Conservation (phyloP, 306 rosid genomes). For the Parietaria judaica region DNA sequence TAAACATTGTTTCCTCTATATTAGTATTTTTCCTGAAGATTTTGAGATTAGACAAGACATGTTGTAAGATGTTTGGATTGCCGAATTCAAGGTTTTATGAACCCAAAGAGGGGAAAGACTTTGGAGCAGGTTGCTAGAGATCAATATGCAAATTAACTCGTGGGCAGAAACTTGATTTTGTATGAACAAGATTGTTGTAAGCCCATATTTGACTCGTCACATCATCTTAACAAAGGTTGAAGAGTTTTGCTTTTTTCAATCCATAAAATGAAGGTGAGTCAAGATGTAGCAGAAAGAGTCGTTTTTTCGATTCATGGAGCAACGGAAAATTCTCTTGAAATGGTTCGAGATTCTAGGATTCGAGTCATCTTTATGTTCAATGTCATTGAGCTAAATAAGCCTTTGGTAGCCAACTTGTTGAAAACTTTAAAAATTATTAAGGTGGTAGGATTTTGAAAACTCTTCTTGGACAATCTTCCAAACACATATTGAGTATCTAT, state of each 20-base stretch:
- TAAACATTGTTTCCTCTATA: conserved; percentile 10
- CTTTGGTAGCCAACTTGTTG: not conserved
- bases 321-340: not conserved
- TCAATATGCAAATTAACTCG: conserved; percentile 4
- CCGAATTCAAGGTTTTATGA: conserved; percentile 6
- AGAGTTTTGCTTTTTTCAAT: not conserved
- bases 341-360: not conserved
- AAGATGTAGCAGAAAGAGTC: not conserved
- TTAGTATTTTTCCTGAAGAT: not conserved
- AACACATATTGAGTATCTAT: conserved; percentile 3
- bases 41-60: not conserved
- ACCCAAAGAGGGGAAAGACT: not conserved
- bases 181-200: not conserved
- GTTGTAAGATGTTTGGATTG: not conserved
- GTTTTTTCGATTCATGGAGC: not conserved
- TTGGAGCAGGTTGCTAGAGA: conserved; percentile 4
- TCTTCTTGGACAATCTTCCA: conserved; percentile 7
- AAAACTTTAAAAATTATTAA: conserved; percentile 5
- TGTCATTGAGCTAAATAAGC: not conserved
- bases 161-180: conserved; percentile 6
- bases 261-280: not conserved
- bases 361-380: conserved; percentile 3
- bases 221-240: conserved; percentile 3
- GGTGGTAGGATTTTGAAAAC: conserved; percentile 10
- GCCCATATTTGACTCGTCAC: conserved; percentile 13